These are phyloP conservation scores for Colletotrichum cereale DNA, from an alignment of 2,329 filamentous ascomycete genomes.

Conservation along the genomic window DNA sequence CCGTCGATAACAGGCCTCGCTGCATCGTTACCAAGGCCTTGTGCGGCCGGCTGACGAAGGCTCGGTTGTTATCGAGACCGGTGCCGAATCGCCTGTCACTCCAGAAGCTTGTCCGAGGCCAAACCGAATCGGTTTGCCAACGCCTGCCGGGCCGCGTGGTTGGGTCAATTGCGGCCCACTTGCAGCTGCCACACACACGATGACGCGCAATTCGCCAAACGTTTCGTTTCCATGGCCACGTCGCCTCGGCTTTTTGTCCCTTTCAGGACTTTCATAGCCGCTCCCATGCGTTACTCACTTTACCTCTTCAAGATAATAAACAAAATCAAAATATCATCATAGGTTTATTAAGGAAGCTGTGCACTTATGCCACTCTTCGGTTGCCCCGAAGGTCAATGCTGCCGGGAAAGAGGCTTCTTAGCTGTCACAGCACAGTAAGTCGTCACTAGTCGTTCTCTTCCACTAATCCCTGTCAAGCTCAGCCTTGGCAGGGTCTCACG, in stretches of 20 bases:
- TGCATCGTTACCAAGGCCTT: not conserved
- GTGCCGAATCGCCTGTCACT: constrained; percentile 19
- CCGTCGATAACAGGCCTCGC: not conserved
- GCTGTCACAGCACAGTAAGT: not conserved
- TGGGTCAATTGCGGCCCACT: not conserved
- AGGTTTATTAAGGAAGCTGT: not conserved
- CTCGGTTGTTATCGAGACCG: not conserved
- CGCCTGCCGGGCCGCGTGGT: constrained; percentile 21
- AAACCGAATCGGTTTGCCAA: not conserved
- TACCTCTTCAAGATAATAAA: not conserved
- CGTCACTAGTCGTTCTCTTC: not conserved
- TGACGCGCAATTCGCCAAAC: constrained; percentile 1
- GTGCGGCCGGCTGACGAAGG: constrained; percentile 22
- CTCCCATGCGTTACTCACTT: too few relatives aligned
- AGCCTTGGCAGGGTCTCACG: not conserved
- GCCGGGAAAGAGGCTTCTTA: not conserved
- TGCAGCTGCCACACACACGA: not conserved
- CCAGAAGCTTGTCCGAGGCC: not conserved
- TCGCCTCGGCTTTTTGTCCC: too few relatives aligned
- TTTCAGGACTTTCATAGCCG: not conserved
- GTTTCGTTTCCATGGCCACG: not conserved
- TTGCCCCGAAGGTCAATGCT: not conserved
- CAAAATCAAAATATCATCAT: not conserved
- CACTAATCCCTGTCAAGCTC: not conserved
- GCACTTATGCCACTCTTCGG: not conserved